Evolutionary conservation across 805 yeast genomes (phyloP).

Genomic region (Wickerhamiella dianesei): DNA sequence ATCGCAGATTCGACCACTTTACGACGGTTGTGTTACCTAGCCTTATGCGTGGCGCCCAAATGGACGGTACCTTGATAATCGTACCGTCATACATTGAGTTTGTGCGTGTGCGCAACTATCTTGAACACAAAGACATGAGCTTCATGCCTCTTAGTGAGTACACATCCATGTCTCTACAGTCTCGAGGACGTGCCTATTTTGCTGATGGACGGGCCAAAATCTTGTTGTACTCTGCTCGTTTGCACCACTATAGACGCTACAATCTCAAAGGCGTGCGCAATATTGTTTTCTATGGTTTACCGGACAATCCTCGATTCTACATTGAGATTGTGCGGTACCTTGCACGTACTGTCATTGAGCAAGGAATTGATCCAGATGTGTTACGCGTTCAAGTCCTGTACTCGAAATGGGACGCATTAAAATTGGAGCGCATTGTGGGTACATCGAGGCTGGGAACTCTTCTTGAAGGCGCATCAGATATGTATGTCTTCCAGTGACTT

Average conservation of each 20-base stretch:
- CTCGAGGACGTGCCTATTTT: conserved; percentile 59
- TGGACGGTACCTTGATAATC: conserved; percentile 64
- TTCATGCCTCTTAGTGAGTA: conserved; percentile 76
- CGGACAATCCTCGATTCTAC: conserved; percentile 74
- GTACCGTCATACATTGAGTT: conserved; percentile 82
- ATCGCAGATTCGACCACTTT: conserved; percentile 70
- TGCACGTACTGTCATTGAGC: conserved; percentile 41
- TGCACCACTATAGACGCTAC: conserved; percentile 81
- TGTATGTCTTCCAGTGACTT: conserved; percentile 47
- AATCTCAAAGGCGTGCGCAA: conserved; percentile 76
- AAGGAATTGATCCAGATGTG: conserved; percentile 41
- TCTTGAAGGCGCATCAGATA: conserved; percentile 57
- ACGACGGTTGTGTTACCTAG: conserved; percentile 61
- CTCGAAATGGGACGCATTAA: conserved; percentile 66
- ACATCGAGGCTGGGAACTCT: conserved; percentile 53
- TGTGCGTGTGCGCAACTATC: conserved; percentile 58
- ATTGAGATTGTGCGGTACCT: conserved; percentile 52
- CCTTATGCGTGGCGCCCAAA: conserved; percentile 43
- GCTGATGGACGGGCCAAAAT: conserved; percentile 48
- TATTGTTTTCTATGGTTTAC: conserved; percentile 69
- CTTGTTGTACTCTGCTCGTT: conserved; percentile 81
- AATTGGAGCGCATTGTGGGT: conserved; percentile 78
- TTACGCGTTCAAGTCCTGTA: conserved; percentile 45
- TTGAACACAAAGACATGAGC: conserved; percentile 45
- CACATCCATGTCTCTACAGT: conserved; percentile 53